phyloP scores from a whole-genome alignment of 2,329 filamentous ascomycete species.

The Hypoxylon sp. region DNA sequence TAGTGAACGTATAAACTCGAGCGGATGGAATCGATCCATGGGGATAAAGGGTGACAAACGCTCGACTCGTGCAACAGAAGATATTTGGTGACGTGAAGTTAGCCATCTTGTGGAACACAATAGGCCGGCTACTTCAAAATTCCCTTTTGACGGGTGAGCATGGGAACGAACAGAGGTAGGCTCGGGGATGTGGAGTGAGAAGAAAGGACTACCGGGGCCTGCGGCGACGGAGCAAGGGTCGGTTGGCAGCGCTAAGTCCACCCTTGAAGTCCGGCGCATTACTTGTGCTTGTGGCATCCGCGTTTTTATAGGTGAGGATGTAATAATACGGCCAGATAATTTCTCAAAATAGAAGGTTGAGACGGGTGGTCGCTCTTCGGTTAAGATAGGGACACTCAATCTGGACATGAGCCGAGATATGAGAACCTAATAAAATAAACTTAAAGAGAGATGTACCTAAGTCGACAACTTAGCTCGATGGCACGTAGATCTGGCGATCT shows the following conservation, averaged over 20 bases:
- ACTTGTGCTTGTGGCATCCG: slow-evolving; percentile 44
- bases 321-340: slow-evolving; percentile 37
- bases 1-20: slow-evolving; percentile 56
- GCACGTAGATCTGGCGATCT: slow-evolving; percentile 6
- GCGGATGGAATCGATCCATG: slow-evolving; percentile 56
- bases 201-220: slow-evolving; percentile 45
- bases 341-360: slow-evolving; percentile 43
- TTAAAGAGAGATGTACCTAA: slow-evolving; percentile 14
- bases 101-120: slow-evolving; percentile 53
- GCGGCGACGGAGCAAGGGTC: slow-evolving; percentile 48
- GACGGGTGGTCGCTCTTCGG: slow-evolving; percentile 39
- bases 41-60: slow-evolving; percentile 46
- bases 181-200: slow-evolving; percentile 47
- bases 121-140: slow-evolving; percentile 41
- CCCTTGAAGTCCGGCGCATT: slow-evolving; percentile 47
- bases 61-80: slow-evolving; percentile 48
- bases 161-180: slow-evolving; percentile 40
- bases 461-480: slow-evolving; percentile 10
- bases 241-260: slow-evolving; percentile 46
- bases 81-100: slow-evolving; percentile 49
- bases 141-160: slow-evolving; percentile 48
- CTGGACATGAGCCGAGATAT: slow-evolving; percentile 34
- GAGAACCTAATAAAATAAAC: slow-evolving; percentile 26
- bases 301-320: slow-evolving; percentile 36
- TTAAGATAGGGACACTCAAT: slow-evolving; percentile 32